Conservation (phyloP, 202 grass and related monocot genomes). For the Panicum virgatum region DNA sequence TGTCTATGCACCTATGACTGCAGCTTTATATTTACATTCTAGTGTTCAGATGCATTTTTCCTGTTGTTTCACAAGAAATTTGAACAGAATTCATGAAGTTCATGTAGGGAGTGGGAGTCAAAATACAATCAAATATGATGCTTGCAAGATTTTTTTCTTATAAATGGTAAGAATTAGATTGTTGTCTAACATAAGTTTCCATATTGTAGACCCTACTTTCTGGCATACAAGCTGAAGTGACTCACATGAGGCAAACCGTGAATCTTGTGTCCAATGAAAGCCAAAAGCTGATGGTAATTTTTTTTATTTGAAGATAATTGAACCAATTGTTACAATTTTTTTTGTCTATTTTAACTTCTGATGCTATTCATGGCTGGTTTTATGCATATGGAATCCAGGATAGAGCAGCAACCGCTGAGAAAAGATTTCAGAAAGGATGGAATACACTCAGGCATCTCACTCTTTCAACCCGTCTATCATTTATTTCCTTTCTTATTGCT, state of each 20-base stretch:
- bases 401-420: conserved; percentile 48
- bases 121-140: conserved; percentile 11
- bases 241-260: conserved; percentile 59
- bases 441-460: conserved; percentile 50
- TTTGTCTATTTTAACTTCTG: neutral
- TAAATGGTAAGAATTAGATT: neutral
- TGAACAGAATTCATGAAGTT: conserved; percentile 11
- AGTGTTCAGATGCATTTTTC: conserved; percentile 12
- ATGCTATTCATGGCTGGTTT: neutral
- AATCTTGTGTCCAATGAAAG: conserved; percentile 75
- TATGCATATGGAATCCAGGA: conserved; percentile 43
- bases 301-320: conserved; percentile 16
- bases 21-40: neutral
- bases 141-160: conserved; percentile 13
- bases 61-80: neutral
- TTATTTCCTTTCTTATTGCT: neutral
- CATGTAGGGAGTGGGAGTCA: neutral
- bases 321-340: neutral
- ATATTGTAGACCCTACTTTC: conserved; percentile 58
- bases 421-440: conserved; percentile 57
- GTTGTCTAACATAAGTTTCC: conserved; percentile 27
- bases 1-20: neutral
- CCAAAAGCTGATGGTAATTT: conserved; percentile 62
- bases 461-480: neutral
- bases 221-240: conserved; percentile 62